A percentile compares a stretch with the other conserved stretches of the same genome.
These are phyloP conservation scores for Diaporthe ilicicola DNA, from an alignment of 2,329 filamentous ascomycete species.

Conservation along the genomic window DNA sequence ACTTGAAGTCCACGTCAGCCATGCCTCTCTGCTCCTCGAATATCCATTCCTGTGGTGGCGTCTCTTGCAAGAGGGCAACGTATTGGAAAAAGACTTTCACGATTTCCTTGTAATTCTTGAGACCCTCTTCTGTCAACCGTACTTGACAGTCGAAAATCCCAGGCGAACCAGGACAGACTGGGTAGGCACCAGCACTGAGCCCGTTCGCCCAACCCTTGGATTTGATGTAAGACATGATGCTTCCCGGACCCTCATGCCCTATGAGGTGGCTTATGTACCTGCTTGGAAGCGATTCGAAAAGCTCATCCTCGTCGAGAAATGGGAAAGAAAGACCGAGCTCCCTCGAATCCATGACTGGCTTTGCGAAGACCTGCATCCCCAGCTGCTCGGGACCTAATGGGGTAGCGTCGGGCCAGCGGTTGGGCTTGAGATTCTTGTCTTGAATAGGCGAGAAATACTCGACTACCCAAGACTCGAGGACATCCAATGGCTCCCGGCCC, in stretches of 20 bases:
- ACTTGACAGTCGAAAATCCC: slow-evolving; percentile 83
- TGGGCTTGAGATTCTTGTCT: slow-evolving; percentile 79
- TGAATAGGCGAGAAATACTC: slow-evolving; percentile 83
- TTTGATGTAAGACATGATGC: slow-evolving; percentile 90
- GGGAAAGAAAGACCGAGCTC: slow-evolving; percentile 84
- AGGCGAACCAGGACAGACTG: slow-evolving; percentile 79
- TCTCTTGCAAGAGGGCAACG: slow-evolving; percentile 83
- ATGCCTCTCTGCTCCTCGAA: slow-evolving; percentile 91
- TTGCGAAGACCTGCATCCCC: slow-evolving; percentile 80
- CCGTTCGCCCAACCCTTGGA: slow-evolving; percentile 89
- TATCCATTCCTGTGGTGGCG: slow-evolving; percentile 88
- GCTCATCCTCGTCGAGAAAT: slow-evolving; percentile 82
- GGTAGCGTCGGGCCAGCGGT: slow-evolving; percentile 61
- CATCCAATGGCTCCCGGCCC: slow-evolving; percentile 82
- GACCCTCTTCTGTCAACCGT: slow-evolving; percentile 82
- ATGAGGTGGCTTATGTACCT: slow-evolving; percentile 89
- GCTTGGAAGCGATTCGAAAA: slow-evolving; percentile 83
- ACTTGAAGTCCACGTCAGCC: slow-evolving; percentile 93
- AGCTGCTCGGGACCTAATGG: slow-evolving; percentile 60
- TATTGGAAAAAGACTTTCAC: slow-evolving; percentile 91
- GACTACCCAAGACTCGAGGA: slow-evolving; percentile 82
- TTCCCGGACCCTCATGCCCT: slow-evolving; percentile 91
- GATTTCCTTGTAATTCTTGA: slow-evolving; percentile 84
- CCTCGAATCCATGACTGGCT: slow-evolving; percentile 89
- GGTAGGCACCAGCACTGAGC: slow-evolving; percentile 78